Evolutionary conservation across 75 land plant genomes (phyloP).

Genomic region (Picea sitchensis): DNA sequence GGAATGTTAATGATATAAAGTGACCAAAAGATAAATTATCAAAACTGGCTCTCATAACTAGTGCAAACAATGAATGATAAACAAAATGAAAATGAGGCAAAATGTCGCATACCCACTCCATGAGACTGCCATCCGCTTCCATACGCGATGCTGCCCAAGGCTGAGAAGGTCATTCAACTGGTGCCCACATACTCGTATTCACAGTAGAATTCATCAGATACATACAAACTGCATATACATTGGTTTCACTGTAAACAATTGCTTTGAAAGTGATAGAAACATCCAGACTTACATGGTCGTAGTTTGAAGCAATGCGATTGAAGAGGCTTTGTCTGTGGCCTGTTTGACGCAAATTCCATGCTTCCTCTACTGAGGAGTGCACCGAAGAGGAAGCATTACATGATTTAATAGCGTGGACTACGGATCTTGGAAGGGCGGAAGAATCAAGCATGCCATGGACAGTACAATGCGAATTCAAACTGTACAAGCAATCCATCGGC

Average conservation of each 20-base stretch:
- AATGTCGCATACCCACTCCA: slow-evolving; percentile 68
- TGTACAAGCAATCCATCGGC: too few relatives aligned
- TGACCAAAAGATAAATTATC: too few relatives aligned
- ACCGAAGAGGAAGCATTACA: too few relatives aligned
- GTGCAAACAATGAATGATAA: not conserved
- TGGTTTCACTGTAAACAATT: not conserved
- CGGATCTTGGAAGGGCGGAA: too few relatives aligned
- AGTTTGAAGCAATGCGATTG: slow-evolving; percentile 75
- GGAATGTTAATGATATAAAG: too few relatives aligned
- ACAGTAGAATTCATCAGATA: not conserved
- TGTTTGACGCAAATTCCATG: too few relatives aligned
- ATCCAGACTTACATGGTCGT: slow-evolving; percentile 51
- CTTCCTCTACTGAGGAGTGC: too few relatives aligned
- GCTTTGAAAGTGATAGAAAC: not conserved
- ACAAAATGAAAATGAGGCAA: not conserved
- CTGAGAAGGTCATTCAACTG: slow-evolving; percentile 93
- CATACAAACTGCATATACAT: not conserved
- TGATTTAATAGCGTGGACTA: too few relatives aligned
- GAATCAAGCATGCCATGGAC: too few relatives aligned
- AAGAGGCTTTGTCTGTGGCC: slow-evolving; percentile 71
- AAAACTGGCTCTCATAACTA: too few relatives aligned
- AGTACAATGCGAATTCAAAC: too few relatives aligned
- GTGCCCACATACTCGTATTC: not conserved
- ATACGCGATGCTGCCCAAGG: slow-evolving; percentile 85
- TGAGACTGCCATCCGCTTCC: slow-evolving; percentile 92